Percentiles rank a stretch among this genome's conserved stretches.
phyloP scores from a whole-genome alignment of 1,284 basidiomycete genomes.

The Apiotrichum brassicae region DNA sequence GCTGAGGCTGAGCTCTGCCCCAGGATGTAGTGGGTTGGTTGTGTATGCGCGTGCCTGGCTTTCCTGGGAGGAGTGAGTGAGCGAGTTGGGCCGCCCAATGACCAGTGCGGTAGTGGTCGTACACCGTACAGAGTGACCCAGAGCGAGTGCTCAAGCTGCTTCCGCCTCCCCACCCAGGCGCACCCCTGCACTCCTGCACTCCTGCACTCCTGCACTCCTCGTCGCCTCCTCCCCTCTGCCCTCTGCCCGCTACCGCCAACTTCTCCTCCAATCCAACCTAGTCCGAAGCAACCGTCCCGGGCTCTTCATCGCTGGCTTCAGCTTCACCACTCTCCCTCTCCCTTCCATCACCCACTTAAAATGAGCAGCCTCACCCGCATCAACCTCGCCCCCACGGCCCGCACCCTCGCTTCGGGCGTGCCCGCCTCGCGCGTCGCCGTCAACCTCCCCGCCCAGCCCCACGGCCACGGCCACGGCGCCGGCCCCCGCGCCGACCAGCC shows the following conservation, averaged over 20 bases:
- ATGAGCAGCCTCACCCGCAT: slow-evolving; percentile 46
- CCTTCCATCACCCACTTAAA: slow-evolving; percentile 6
- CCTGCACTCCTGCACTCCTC: too few relatives aligned
- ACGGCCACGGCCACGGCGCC: slow-evolving; percentile 53
- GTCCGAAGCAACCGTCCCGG: too few relatives aligned
- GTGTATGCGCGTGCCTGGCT: not conserved
- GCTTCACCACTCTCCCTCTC: slow-evolving; percentile 6
- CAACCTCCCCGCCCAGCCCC: slow-evolving; percentile 65
- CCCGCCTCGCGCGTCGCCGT: slow-evolving; percentile 95
- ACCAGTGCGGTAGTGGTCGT: not conserved
- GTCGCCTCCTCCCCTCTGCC: too few relatives aligned
- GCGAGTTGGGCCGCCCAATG: not conserved
- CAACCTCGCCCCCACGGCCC: slow-evolving; percentile 74
- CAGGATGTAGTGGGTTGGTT: too few relatives aligned
- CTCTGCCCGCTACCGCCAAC: too few relatives aligned
- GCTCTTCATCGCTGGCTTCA: not conserved
- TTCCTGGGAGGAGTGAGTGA: slow-evolving; percentile 3
- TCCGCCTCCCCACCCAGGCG: too few relatives aligned
- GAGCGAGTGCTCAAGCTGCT: too few relatives aligned
- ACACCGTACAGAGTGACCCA: slow-evolving; percentile 1
- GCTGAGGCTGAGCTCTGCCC: too few relatives aligned
- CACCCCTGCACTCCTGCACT: too few relatives aligned
- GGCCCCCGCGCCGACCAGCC: slow-evolving; percentile 58
- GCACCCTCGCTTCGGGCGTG: slow-evolving; percentile 73
- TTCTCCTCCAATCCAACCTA: too few relatives aligned